A percentile compares a stretch with the other conserved stretches of the same genome.
These are phyloP conservation scores for Aspergillus ellipticus DNA, from an alignment of 495 filamentous ascomycete genomes.

Conservation along the genomic window DNA sequence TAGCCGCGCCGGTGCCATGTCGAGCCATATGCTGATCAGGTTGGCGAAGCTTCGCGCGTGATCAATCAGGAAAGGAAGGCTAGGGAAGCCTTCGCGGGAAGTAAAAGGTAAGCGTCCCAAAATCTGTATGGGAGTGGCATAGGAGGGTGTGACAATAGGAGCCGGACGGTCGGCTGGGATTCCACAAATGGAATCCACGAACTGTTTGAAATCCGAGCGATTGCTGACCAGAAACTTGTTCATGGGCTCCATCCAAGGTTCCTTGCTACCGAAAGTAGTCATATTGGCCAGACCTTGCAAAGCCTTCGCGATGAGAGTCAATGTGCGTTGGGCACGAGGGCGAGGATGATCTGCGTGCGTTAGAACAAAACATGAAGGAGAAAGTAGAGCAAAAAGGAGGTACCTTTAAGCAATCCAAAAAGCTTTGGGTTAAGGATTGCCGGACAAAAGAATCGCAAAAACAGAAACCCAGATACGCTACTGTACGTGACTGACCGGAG, in stretches of 20 bases:
- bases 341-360: constrained; percentile 70
- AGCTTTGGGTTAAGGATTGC: constrained; percentile 95
- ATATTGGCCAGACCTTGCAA: constrained; percentile 95
- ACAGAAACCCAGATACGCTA: constrained; percentile 94
- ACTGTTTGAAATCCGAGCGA: constrained; percentile 70
- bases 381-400: neutral
- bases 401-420: constrained; percentile 85
- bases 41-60: constrained; percentile 82
- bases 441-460: constrained; percentile 93
- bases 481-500: constrained; percentile 90
- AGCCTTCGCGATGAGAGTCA: constrained; percentile 92
- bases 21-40: constrained; percentile 86
- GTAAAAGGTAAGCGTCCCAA: constrained; percentile 75
- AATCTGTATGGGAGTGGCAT: constrained; percentile 90
- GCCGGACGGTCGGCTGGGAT: constrained; percentile 68
- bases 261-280: constrained; percentile 89
- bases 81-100: constrained; percentile 90
- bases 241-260: constrained; percentile 99
- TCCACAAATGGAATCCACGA: constrained; percentile 80
- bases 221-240: constrained; percentile 59
- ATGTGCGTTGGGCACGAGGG: constrained; percentile 78
- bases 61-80: constrained; percentile 91
- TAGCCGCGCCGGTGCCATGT: constrained; percentile 42
- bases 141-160: constrained; percentile 71
- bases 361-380: constrained; percentile 7